Base-by-base conservation (phyloP, 1,284 basidiomycete genomes). In the Xanthoconium separans region DNA sequence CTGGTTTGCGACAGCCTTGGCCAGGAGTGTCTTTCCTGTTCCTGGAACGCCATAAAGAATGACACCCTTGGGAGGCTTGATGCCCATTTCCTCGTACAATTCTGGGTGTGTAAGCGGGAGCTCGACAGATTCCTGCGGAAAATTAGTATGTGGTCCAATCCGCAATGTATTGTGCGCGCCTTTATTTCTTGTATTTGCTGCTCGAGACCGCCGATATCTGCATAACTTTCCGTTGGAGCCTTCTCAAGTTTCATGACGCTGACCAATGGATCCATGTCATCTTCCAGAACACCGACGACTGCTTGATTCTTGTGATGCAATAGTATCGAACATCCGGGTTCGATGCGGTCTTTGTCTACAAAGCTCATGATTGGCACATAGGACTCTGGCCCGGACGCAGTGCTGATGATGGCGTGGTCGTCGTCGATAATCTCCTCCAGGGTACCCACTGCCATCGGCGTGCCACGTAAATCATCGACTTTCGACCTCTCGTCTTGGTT, bases 391-490 rank as follows among this genome's bases (percentile, higher is more conserved):
- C 97, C 96, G 39, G 92, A 93, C 18, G 93, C 85, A 11, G 92
- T 93, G 71, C 93, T 95, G 66, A 99, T 90, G 71, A 99, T 98
- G 20, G 97, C 96, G 71, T 99, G 97, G 80, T 99, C 97, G 76
- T 99, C 97, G 78, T 99, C 97, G 68, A 99, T 97, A 65, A 99
- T 98, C 75, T 99, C 97, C 75, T 99, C 97, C 64, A 99, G 80
- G 0, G 95, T 93, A 36, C 97, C 97, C 50, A 99, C 94, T 13
- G 89, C 91, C 93, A 99, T 98, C 7, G 97, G 97, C 49, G 85
- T 91, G 20, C 97, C 97, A 47, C 97, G 85, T 48, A 99, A 75
- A 71, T 97, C 94, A 71, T 99, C 97, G 37, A 99, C 94, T 60
- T 88, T 89, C 30, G 91, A 91, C 62, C 95, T 81, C 71, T 99